Evolutionary conservation across 208 protist species (phyloP).

Genomic region (Naegleria gruberi): DNA sequence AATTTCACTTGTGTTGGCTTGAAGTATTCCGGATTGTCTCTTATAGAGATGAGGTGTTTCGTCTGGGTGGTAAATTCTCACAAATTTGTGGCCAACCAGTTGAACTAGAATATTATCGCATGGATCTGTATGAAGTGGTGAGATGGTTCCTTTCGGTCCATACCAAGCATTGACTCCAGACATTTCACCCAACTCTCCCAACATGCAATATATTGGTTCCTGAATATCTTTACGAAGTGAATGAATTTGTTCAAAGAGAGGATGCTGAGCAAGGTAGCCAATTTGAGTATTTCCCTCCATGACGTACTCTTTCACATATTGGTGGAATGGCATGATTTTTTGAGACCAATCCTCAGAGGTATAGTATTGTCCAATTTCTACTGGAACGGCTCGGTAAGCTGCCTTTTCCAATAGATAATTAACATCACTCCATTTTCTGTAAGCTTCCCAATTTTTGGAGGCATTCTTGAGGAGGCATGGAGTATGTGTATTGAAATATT

Average conservation of each 20-base stretch:
- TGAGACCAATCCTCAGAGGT: background rate
- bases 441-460: background rate
- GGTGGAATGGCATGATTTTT: background rate
- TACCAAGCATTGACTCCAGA: conserved; percentile 16
- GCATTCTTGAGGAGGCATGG: background rate
- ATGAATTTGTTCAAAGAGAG: conserved; percentile 15
- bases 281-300: background rate
- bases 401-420: background rate
- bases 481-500: background rate
- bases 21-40: background rate
- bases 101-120: conserved; percentile 13
- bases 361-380: conserved; percentile 11
- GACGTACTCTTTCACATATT: background rate
- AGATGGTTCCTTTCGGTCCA: conserved; percentile 5
- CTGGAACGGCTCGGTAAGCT: background rate
- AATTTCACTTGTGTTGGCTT: background rate
- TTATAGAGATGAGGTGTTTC: background rate
- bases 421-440: background rate
- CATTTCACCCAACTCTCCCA: background rate
- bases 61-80: background rate
- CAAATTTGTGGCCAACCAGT: background rate
- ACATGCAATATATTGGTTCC: background rate
- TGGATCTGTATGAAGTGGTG: conserved; percentile 22
- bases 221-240: background rate
- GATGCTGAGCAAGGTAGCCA: conserved; percentile 12